These are phyloP conservation scores for Camellia japonica DNA, from an alignment of 148 eudicot species.

Conservation along the genomic window DNA sequence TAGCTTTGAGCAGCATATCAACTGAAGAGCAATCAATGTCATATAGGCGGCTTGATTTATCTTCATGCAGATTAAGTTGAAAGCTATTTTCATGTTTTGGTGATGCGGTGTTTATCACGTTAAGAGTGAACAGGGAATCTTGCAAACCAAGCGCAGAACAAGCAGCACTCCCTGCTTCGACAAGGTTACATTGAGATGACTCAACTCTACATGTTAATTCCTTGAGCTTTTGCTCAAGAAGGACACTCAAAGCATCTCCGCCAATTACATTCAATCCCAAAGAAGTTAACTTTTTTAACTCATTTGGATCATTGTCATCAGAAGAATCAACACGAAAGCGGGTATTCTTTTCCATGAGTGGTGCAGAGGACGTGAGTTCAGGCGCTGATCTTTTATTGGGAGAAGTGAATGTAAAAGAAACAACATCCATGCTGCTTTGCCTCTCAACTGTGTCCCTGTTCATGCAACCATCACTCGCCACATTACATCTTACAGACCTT, in stretches of 20 bases:
- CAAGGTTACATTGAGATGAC: conserved; percentile 35
- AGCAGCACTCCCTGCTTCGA: conserved; percentile 29
- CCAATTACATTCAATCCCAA: conserved; percentile 48
- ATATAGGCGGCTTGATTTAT: conserved; percentile 31
- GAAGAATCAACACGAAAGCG: conserved; percentile 18
- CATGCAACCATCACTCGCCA: conserved; percentile 32
- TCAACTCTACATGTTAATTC: conserved; percentile 78
- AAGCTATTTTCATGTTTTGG: conserved; percentile 24
- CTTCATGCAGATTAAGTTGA: conserved; percentile 31
- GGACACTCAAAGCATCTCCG: conserved; percentile 74
- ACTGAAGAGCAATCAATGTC: conserved; percentile 35
- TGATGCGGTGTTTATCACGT: conserved; percentile 14
- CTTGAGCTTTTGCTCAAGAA: conserved; percentile 87
- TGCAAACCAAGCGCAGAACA: conserved; percentile 29
- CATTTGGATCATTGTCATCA: conserved; percentile 30
- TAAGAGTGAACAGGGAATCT: conserved; percentile 32
- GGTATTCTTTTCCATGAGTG: conserved; percentile 28
- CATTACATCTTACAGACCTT: conserved; percentile 43
- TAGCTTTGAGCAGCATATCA: conserved; percentile 23
- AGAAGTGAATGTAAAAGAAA: conserved; percentile 92
- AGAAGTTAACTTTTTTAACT: conserved; percentile 34
- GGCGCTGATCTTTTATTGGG: conserved; percentile 68
- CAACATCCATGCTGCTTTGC: conserved; percentile 70
- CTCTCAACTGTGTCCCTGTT: conserved; percentile 42
- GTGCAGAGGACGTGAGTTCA: conserved; percentile 36